A percentile compares a stretch with the other conserved stretches of the same genome.
Evolutionary conservation across 257 asterid species (phyloP).

Genomic region (Coffea eugenioides): DNA sequence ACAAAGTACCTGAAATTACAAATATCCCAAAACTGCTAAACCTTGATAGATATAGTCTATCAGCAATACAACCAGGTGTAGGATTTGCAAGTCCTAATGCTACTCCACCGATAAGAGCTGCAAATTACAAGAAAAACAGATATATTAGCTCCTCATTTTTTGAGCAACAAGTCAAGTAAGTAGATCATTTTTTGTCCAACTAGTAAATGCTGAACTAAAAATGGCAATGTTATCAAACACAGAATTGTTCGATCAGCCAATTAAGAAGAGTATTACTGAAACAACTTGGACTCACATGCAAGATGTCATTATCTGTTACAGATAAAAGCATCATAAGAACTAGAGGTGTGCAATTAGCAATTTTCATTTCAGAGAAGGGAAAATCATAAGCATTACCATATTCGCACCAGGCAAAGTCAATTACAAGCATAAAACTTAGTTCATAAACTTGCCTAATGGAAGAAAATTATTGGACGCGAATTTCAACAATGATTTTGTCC

Average conservation of each 20-base stretch:
- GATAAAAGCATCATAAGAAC: too few species aligned
- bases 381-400: not conserved
- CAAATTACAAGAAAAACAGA: conserved; percentile 25
- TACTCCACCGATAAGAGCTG: conserved; percentile 90
- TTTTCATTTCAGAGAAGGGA: not conserved
- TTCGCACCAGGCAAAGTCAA: not conserved
- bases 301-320: not conserved
- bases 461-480: conserved; percentile 67
- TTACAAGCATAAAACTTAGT: not conserved
- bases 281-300: not conserved
- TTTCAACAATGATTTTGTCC: conserved; percentile 45
- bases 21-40: conserved; percentile 85
- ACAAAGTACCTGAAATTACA: conserved; percentile 63
- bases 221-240: not conserved
- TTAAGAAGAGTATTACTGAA: not conserved
- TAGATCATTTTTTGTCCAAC: not conserved
- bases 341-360: too few species aligned
- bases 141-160: not conserved
- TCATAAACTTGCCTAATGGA: conserved; percentile 56
- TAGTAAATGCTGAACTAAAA: not conserved
- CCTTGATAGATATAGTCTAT: conserved; percentile 63
- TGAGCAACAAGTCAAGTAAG: not conserved
- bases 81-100: conserved; percentile 82
- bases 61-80: conserved; percentile 82
- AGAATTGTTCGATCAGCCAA: not conserved